A percentile compares a stretch with the other conserved stretches of the same genome.
These are phyloP conservation scores for Talaromyces piceae DNA, from an alignment of 2,329 filamentous ascomycete species.

Conservation along the genomic window DNA sequence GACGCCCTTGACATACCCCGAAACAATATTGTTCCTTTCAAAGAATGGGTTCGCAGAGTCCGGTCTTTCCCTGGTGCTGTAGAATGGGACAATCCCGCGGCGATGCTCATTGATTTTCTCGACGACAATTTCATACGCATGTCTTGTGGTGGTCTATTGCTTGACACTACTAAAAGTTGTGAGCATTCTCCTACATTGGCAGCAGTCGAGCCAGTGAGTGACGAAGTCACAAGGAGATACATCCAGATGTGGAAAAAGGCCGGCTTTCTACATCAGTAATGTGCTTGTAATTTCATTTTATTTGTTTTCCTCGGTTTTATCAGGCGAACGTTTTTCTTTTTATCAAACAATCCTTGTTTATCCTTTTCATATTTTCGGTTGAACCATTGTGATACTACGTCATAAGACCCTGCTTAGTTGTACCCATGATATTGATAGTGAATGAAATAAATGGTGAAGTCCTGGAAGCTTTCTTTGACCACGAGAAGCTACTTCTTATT, in stretches of 20 bases:
- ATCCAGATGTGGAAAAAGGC: constrained; percentile 29
- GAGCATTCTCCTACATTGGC: constrained; percentile 34
- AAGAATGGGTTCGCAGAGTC: constrained; percentile 36
- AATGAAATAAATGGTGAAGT: too few relatives aligned
- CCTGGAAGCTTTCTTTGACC: too few relatives aligned
- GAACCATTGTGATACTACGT: too few relatives aligned
- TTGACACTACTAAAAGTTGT: constrained; percentile 28
- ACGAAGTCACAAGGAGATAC: constrained; percentile 26
- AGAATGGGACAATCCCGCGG: constrained; percentile 23
- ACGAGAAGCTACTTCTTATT: too few relatives aligned
- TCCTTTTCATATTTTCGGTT: not conserved
- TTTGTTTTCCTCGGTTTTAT: not conserved
- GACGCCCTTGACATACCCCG: constrained; percentile 24
- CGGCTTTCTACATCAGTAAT: constrained; percentile 16
- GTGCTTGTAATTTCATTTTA: not conserved
- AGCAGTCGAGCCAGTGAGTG: constrained; percentile 24
- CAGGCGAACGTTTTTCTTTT: not conserved
- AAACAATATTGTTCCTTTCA: constrained; percentile 30
- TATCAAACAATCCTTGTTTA: not conserved
- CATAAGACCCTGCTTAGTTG: too few relatives aligned
- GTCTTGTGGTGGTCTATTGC: constrained; percentile 39
- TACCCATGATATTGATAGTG: too few relatives aligned
- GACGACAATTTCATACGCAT: constrained; percentile 33
- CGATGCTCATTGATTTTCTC: constrained; percentile 24
- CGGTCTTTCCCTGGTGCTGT: constrained; percentile 14